Conservation (phyloP, 2,329 filamentous ascomycete species). For the Phialophora tarda region DNA sequence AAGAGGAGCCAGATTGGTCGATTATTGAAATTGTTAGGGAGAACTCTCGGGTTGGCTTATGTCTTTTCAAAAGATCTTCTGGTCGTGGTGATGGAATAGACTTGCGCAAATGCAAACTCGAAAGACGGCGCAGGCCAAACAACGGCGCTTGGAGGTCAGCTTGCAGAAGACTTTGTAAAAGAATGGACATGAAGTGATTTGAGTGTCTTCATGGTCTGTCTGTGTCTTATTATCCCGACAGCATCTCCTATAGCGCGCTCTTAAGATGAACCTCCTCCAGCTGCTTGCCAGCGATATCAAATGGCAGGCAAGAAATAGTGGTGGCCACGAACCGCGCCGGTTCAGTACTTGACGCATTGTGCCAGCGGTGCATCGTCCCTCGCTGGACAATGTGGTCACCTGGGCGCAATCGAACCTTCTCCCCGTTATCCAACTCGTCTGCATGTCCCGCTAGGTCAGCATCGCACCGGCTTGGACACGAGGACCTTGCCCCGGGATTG, state of each 20-base stretch:
- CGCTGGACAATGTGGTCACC: slow-evolving; percentile 38
- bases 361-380: slow-evolving; percentile 37
- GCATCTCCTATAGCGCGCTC: neutral
- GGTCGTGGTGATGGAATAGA: too few species aligned
- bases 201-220: neutral
- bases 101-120: neutral
- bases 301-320: slow-evolving; percentile 31
- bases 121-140: neutral
- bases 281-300: slow-evolving; percentile 35
- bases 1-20: neutral
- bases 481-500: neutral
- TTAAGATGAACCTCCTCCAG: slow-evolving; percentile 29
- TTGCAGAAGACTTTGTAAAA: neutral
- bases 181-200: neutral
- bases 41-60: neutral
- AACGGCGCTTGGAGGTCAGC: neutral
- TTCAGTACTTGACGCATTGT: slow-evolving; percentile 33
- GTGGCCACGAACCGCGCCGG: slow-evolving; percentile 32
- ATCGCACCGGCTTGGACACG: neutral
- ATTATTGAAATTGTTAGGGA: neutral
- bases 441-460: neutral
- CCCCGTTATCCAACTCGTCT: slow-evolving; percentile 31
- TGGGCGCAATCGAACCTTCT: slow-evolving; percentile 33
- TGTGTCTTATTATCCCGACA: neutral
- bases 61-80: too few species aligned